A percentile compares a stretch with the other conserved stretches of the same genome.
phyloP scores from a whole-genome alignment of 441 rosid species.

The Bocquillonia castaneifolia region DNA sequence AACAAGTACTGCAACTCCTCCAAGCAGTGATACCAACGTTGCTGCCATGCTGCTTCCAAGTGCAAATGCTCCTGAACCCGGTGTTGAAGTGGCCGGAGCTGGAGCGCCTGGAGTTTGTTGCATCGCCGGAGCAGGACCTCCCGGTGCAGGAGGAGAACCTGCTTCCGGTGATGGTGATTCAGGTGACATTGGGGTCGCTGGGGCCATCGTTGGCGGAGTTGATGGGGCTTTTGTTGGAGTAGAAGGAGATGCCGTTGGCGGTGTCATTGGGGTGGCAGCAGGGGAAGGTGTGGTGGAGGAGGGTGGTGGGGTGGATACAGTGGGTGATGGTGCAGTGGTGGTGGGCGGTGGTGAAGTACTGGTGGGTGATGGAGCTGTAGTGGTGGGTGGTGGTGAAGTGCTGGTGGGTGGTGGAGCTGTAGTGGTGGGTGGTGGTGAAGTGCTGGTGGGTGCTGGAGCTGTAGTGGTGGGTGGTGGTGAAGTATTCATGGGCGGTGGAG shows the following conservation, averaged over 20 bases:
- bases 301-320: no score
- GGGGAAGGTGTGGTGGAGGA: conserved; percentile 3
- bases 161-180: not conserved
- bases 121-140: not conserved
- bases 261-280: not conserved
- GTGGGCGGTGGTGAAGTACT: not conserved
- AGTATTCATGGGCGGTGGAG: not conserved
- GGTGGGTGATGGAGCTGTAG: not conserved
- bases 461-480: conserved; percentile 10
- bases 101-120: not conserved
- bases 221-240: not conserved
- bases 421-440: conserved; percentile 22
- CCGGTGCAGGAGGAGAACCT: conserved; percentile 8
- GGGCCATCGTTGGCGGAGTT: not conserved
- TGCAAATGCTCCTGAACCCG: conserved; percentile 25
- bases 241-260: not conserved
- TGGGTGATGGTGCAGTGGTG: not conserved
- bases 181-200: not conserved
- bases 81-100: not conserved
- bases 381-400: conserved; percentile 18
- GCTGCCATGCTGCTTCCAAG: conserved; percentile 25
- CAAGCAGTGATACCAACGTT: conserved; percentile 24
- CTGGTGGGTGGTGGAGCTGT: not conserved
- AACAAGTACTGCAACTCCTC: conserved; percentile 34
- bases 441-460: no score